phyloP scores from a whole-genome alignment of 805 yeast species.

The Wickerhamiella azymoides region DNA sequence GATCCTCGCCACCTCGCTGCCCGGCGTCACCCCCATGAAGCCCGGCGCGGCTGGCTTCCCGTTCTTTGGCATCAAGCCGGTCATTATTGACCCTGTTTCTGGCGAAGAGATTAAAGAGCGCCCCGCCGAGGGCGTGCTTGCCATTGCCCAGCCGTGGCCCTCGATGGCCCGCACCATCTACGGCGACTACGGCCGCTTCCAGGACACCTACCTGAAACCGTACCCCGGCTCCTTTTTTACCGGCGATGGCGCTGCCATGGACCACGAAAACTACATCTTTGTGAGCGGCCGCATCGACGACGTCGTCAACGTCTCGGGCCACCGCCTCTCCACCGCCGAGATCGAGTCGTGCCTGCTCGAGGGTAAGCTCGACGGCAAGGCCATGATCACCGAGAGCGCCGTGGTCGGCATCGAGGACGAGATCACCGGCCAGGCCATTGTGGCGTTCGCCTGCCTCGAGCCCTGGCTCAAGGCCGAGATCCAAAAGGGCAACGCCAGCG shows the following conservation, averaged over 20 bases:
- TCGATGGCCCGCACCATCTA: constrained; percentile 96
- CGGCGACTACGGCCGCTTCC: constrained; percentile 71
- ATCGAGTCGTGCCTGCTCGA: constrained; percentile 63
- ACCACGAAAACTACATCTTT: constrained; percentile 93
- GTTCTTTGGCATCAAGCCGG: constrained; percentile 87
- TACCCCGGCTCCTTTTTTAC: constrained; percentile 91
- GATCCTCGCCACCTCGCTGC: constrained; percentile 84
- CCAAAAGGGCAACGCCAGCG: constrained; percentile 24
- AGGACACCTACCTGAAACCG: constrained; percentile 86
- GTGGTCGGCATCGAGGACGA: constrained; percentile 93
- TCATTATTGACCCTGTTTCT: constrained; percentile 81
- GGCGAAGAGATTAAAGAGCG: constrained; percentile 76
- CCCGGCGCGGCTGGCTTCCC: constrained; percentile 97
- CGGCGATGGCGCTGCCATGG: constrained; percentile 98
- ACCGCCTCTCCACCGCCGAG: constrained; percentile 95
- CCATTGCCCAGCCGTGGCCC: constrained; percentile 87
- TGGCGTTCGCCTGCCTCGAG: constrained; percentile 58
- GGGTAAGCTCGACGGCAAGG: constrained; percentile 48
- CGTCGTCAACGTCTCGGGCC: constrained; percentile 95
- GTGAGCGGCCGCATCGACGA: constrained; percentile 97
- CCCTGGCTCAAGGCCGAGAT: constrained; percentile 45
- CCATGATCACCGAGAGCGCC: constrained; percentile 82
- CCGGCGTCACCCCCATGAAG: constrained; percentile 88
- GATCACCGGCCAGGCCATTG: constrained; percentile 93
- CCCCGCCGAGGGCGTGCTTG: constrained; percentile 93